These are phyloP conservation scores for Arabis alpina DNA, from an alignment of 345 rosid genomes.

Conservation along the genomic window DNA sequence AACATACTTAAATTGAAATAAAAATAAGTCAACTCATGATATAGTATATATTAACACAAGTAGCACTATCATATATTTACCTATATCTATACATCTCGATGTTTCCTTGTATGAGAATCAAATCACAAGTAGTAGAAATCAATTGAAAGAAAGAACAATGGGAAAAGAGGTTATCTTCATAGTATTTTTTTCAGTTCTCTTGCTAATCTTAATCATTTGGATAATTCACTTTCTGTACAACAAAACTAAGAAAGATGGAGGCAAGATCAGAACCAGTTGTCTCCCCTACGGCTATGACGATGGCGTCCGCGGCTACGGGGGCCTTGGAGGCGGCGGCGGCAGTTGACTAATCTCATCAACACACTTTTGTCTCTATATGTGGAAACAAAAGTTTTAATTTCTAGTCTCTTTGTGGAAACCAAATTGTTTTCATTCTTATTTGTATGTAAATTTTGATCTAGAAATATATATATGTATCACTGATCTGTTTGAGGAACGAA, in stretches of 20 bases:
- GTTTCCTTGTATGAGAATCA: no score
- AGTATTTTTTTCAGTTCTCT: not conserved
- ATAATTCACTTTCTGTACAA: constrained; percentile 12
- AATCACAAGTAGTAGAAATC: no score
- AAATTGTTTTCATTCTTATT: not conserved
- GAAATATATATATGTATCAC: no score
- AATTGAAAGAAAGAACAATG: no score
- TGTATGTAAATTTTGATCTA: not conserved
- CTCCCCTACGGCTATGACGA: not conserved
- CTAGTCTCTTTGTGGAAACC: not conserved
- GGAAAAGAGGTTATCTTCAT: not conserved
- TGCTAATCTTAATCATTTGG: constrained; percentile 11
- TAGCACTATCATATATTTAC: no score
- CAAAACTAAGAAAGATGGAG: constrained; percentile 20
- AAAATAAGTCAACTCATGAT: no score
- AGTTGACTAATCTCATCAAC: constrained; percentile 1
- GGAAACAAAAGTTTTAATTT: not conserved
- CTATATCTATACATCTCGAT: no score
- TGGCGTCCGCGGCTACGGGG: not conserved
- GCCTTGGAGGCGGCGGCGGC: no score
- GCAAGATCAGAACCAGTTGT: constrained; percentile 1
- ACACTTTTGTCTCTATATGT: not conserved
- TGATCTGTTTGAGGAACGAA: no score
- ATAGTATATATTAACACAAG: no score
- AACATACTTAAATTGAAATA: no score